phyloP scores from a whole-genome alignment of 2,329 filamentous ascomycete genomes.

The Lithohypha guttulata region DNA sequence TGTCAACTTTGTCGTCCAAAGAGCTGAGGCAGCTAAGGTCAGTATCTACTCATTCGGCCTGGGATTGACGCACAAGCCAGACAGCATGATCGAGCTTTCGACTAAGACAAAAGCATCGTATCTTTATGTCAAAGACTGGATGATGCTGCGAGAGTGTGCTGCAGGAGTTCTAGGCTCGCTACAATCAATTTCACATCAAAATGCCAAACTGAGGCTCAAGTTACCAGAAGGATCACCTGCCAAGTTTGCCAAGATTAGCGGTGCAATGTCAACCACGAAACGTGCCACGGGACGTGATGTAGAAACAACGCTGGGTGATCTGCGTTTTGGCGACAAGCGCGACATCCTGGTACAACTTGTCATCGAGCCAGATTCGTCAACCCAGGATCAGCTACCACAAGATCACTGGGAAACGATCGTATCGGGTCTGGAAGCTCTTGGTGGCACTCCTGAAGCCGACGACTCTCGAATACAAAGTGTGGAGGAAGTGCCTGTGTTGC shows the following conservation, averaged over 20 bases:
- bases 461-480: constrained; percentile 74
- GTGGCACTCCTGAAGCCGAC: constrained; percentile 76
- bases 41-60: constrained; percentile 94
- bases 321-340: constrained; percentile 89
- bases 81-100: constrained; percentile 96
- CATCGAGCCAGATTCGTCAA: constrained; percentile 73
- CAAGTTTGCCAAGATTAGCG: constrained; percentile 97
- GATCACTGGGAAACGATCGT: constrained; percentile 97
- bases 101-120: constrained; percentile 93
- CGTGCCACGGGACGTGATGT: constrained; percentile 88
- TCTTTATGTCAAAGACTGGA: constrained; percentile 98
- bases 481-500: constrained; percentile 88
- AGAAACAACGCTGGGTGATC: constrained; percentile 80
- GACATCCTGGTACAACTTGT: constrained; percentile 91
- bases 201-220: constrained; percentile 88
- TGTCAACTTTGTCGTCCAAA: constrained; percentile 93
- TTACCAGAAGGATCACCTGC: constrained; percentile 92
- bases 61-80: constrained; percentile 93
- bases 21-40: constrained; percentile 94
- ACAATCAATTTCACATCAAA: constrained; percentile 94
- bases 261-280: constrained; percentile 91
- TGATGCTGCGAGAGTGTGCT: constrained; percentile 96
- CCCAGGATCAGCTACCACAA: constrained; percentile 75
- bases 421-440: constrained; percentile 84
- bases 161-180: constrained; percentile 85